A percentile compares a stretch with the other conserved stretches of the same genome.
phyloP scores from a whole-genome alignment of 78 protist species.

The Bodo saltans region DNA sequence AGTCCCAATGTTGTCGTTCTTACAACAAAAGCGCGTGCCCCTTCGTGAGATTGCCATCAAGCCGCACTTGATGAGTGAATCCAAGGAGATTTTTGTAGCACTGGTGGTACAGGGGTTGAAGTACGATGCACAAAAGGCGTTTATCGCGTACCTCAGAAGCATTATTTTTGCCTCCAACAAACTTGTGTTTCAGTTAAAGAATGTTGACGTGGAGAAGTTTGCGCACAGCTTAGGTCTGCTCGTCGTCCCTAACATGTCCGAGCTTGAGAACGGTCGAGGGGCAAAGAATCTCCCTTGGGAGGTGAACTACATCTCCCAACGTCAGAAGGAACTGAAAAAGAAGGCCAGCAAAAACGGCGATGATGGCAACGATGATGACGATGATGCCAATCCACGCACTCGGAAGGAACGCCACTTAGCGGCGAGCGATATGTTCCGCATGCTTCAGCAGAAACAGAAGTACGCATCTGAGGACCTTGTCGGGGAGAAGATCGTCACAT shows the following conservation, averaged over 20 bases:
- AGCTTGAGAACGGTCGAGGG: background rate
- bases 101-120: conserved; percentile 31
- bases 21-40: conserved; percentile 3
- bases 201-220: background rate
- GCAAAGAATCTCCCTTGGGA: background rate
- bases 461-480: background rate
- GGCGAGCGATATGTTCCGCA: background rate
- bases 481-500: too few relatives aligned
- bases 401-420: background rate
- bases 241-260: background rate
- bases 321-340: too few relatives aligned
- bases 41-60: background rate
- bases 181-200: conserved; percentile 46
- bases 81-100: background rate
- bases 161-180: conserved; percentile 31
- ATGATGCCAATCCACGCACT: background rate
- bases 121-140: conserved; percentile 56
- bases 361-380: too few relatives aligned
- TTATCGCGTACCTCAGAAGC: conserved; percentile 64
- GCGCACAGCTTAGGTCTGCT: background rate
- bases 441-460: background rate
- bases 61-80: background rate
- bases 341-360: too few relatives aligned
- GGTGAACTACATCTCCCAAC: background rate
- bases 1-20: background rate